Conservation (phyloP, 164 flowering plant genomes). For the Vitis rupestris region DNA sequence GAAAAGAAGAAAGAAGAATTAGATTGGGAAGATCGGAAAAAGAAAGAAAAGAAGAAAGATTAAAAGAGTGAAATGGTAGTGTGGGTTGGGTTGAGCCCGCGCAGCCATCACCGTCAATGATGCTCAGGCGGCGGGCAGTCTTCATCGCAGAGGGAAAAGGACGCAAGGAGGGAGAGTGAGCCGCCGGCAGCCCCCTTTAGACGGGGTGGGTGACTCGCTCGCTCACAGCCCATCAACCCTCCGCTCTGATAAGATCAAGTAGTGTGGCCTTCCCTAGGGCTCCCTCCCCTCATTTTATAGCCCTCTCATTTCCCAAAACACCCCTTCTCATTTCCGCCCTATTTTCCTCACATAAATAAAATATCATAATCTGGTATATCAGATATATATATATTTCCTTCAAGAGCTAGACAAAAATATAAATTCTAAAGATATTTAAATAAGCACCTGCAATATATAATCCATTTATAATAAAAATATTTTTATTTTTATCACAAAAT, state of each 20-base stretch:
- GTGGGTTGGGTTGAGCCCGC: slow-evolving; percentile 16
- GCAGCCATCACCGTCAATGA: slow-evolving; percentile 18
- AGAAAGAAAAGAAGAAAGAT: not conserved
- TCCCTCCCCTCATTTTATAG: no score
- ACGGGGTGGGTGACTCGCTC: slow-evolving; percentile 14
- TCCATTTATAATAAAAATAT: no score
- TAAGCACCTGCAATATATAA: no score
- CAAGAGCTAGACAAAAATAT: no score
- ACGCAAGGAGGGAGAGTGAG: slow-evolving; percentile 1
- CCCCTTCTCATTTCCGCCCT: no score
- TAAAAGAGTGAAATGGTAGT: not conserved
- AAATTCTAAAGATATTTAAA: no score
- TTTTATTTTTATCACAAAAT: no score
- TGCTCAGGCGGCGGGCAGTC: slow-evolving; percentile 28
- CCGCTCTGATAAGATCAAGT: slow-evolving; percentile 32
- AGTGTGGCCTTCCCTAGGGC: not conserved
- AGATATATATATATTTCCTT: no score
- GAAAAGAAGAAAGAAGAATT: no score
- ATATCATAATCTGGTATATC: no score
- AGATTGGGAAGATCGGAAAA: not conserved
- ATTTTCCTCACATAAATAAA: no score
- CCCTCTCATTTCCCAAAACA: no score
- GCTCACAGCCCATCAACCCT: not conserved
- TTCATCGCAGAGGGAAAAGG: slow-evolving; percentile 13
- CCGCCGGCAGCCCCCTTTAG: slow-evolving; percentile 15